Evolutionary conservation across 1,284 basidiomycete genomes (phyloP), one percentile per base, ranked within the genome.

Genomic region (Bondarzewia mesenterica): DNA sequence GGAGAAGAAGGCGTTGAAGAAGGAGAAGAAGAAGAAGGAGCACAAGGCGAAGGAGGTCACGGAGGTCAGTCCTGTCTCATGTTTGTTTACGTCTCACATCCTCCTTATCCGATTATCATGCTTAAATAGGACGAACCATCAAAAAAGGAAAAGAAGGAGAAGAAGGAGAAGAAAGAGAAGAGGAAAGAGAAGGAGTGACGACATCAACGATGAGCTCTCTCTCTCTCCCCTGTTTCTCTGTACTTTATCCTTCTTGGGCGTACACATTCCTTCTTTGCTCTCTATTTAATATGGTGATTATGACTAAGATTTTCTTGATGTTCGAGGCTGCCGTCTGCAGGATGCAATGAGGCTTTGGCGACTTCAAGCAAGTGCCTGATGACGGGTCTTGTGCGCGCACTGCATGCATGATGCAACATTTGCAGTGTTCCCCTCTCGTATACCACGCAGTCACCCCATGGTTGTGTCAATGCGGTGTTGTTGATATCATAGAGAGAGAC

Each of bases 1-100:
- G 68, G 85, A 88, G 69, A 88, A 88, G 72, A 87, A 85, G 70
- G 82, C 80, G 25, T 67, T 85, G 63, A 90, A 87, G 69, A 87
- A 84, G 67, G 79, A 78, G 43, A 79, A 83, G 69, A 88, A 88
- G 69, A 73, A 64, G 50, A 67, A 77, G 63, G 69, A 75, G 54
- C 70, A 66, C 8, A 74, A 77, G 60, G 65, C 63, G 47, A 71
- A 53, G 8, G 59, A 69, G 49, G 72, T 65, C 41, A 65, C 57
- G 22, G 64, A 60, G 42, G 68, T 69, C 53, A 74, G 70, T 46
- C 25, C 8, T 26, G 16, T 18, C 16, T 12, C 38, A 21, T 25
- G 47, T 15, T 8, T 23, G 16, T 23, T 6, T 42, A 15, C 10
- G 27, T 42, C 4, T 41, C 12, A 5, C 21, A 15, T 12, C 5